Base-by-base conservation (phyloP, 148 eudicot species). In the Euryodendron excelsum region DNA sequence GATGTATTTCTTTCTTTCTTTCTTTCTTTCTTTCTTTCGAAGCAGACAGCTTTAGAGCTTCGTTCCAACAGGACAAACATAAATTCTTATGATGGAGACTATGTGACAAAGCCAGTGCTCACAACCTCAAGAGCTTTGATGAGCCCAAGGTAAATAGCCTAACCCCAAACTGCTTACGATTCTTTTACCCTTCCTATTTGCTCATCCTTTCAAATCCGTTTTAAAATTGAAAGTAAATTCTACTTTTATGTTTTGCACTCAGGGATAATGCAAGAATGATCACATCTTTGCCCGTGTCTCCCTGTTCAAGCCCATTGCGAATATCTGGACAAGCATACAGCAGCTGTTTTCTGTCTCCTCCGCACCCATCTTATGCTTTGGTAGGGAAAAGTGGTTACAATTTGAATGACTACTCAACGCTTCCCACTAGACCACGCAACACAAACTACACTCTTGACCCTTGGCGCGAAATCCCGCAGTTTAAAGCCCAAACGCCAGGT, bases 201-300 rank as follows among this genome's bases (percentile, higher is more conserved):
- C 58, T 48, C 25, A 72, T 48, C 15, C 37, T 31, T 12, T 55
- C 23, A 55, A 2, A 55, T 55, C 25, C 36, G 5, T 18, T 33
- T 11, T 4, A 66, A 39, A 45, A 41, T 68, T 68, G 50, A 37
- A 68, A 21, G n/a, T 39, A 10, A n/a, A 5, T 73, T 4, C 20
- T 3, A 25, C 27, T 17, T n/a, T 25, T 73, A 2, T 56, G 12
- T 39, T 33, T 15, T 13, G 11, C 11, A 30, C 45, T 50, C 85
- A 95, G 99, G 90, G 97, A 89, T 62, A 86, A 71, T 77, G 82
- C 91, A 78, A 91, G 94, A 84, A 84, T 86, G 76, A 93, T 95
- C 72, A 88, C 89, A 39, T 95, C 99, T 20, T 85, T 95, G 80
- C 99, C 97, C 2, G 99, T 95, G 36, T 95, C 99, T 63, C 99